Percentiles rank a stretch among this genome's conserved stretches.
phyloP scores from a whole-genome alignment of 805 yeast genomes.

The Wickerhamiella occidentalis region DNA sequence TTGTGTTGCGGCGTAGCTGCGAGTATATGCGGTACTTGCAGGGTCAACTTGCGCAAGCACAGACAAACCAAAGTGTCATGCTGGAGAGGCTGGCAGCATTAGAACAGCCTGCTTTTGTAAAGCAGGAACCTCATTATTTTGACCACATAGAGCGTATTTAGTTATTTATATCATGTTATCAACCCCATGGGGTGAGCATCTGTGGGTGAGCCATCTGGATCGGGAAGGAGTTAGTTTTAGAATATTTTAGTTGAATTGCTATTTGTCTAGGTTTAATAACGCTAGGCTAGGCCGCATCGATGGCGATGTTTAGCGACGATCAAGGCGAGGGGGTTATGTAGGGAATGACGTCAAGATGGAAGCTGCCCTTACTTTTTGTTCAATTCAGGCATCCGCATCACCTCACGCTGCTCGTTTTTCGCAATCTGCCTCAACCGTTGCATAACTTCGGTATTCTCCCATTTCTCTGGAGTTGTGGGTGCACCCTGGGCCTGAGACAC shows the following conservation, averaged over 20 bases:
- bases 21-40: constrained; percentile 62
- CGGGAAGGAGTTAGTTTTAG: too few species aligned
- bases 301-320: background rate
- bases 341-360: too few species aligned
- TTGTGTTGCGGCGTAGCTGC: constrained; percentile 63
- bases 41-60: constrained; percentile 11
- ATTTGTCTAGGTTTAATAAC: too few species aligned
- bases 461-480: constrained; percentile 75
- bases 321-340: background rate
- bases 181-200: too few species aligned
- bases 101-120: background rate
- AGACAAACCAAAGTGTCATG: background rate
- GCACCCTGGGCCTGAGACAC: constrained; percentile 66
- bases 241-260: too few species aligned
- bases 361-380: constrained; percentile 19
- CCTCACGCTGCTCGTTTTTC: constrained; percentile 55
- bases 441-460: constrained; percentile 61
- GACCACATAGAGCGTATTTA: background rate
- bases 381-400: constrained; percentile 78
- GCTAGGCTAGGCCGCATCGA: too few species aligned
- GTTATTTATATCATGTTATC: background rate
- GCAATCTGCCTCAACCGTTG: constrained; percentile 57
- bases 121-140: background rate
- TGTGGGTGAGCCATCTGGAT: too few species aligned
- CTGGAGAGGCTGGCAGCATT: background rate